A percentile compares a stretch with the other conserved stretches of the same genome.
Conservation (phyloP, 2,329 filamentous ascomycete genomes). For the Penicillium sp. region DNA sequence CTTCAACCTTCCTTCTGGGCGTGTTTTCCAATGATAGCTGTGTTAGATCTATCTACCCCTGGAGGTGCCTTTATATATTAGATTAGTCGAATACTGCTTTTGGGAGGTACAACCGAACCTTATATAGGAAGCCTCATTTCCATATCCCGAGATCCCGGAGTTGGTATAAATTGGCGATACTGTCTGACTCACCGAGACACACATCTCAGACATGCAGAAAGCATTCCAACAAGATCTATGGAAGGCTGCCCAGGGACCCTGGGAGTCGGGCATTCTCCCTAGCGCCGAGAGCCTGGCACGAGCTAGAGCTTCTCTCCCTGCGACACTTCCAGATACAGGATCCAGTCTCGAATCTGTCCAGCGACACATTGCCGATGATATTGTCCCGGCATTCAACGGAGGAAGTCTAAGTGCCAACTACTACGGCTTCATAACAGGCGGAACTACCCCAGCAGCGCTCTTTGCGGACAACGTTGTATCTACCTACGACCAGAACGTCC, state of each 20-base stretch:
- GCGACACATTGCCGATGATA: conserved; percentile 41
- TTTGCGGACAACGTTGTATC: conserved; percentile 83
- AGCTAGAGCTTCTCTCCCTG: conserved; percentile 35
- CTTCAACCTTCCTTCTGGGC: neutral
- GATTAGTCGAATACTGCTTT: neutral
- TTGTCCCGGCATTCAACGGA: conserved; percentile 60
- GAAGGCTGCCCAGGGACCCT: conserved; percentile 30
- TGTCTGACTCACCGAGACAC: neutral
- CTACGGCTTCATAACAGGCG: conserved; percentile 87
- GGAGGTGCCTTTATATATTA: neutral
- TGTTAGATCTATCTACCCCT: neutral
- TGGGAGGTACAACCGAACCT: conserved; percentile 17
- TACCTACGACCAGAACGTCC: conserved; percentile 76
- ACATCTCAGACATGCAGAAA: conserved; percentile 14
- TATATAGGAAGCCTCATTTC: neutral
- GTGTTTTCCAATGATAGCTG: neutral
- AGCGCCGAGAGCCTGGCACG: conserved; percentile 26
- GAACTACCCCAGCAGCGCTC: conserved; percentile 72
- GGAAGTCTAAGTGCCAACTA: conserved; percentile 66
- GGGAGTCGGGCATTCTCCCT: conserved; percentile 34
- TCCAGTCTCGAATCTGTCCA: conserved; percentile 32
- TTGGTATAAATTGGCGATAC: conserved; percentile 6
- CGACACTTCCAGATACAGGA: conserved; percentile 29
- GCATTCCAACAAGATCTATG: conserved; percentile 30
- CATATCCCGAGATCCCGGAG: conserved; percentile 20